These are phyloP conservation scores for Chlorella sp. DNA, from an alignment of 139 green algal species.

Conservation along the genomic window DNA sequence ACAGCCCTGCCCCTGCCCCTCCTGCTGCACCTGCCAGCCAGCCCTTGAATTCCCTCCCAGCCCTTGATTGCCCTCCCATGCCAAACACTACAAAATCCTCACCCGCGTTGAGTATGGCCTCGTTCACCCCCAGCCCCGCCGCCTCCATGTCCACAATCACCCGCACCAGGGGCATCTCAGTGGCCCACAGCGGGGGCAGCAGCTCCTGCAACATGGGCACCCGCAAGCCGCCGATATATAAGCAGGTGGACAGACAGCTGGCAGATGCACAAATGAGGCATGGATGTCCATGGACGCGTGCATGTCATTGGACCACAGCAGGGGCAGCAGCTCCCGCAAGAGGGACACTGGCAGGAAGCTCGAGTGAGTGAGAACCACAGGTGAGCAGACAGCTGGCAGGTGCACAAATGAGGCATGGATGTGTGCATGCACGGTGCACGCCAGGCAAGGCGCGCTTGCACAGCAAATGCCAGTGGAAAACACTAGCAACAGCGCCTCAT, in stretches of 20 bases:
- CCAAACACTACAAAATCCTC: not conserved
- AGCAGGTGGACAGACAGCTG: too few relatives aligned
- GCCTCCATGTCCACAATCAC: constrained; percentile 79
- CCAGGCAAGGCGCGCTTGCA: not conserved
- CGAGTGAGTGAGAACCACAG: not conserved
- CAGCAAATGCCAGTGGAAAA: not conserved
- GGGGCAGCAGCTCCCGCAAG: too few relatives aligned
- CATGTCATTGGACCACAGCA: too few relatives aligned
- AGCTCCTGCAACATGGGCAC: constrained; percentile 35
- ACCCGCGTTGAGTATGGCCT: constrained; percentile 38
- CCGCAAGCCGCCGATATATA: too few relatives aligned
- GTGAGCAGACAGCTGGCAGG: too few relatives aligned
- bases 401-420: not conserved
- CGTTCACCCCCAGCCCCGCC: constrained; percentile 63
- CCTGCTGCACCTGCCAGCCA: too few relatives aligned
- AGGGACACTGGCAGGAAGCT: not conserved
- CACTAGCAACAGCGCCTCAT: not conserved
- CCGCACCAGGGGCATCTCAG: constrained; percentile 81
- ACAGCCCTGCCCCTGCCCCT: too few relatives aligned
- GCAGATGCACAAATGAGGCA: not conserved
- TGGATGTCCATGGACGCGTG: too few relatives aligned
- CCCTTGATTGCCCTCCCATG: too few relatives aligned
- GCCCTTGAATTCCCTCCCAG: too few relatives aligned
- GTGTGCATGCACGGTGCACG: too few relatives aligned
- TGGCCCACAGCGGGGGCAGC: constrained; percentile 49